Percentiles rank a stretch among this genome's conserved stretches.
phyloP scores from a whole-genome alignment of 2,329 filamentous ascomycete species.

The Aplosporella prunicola region DNA sequence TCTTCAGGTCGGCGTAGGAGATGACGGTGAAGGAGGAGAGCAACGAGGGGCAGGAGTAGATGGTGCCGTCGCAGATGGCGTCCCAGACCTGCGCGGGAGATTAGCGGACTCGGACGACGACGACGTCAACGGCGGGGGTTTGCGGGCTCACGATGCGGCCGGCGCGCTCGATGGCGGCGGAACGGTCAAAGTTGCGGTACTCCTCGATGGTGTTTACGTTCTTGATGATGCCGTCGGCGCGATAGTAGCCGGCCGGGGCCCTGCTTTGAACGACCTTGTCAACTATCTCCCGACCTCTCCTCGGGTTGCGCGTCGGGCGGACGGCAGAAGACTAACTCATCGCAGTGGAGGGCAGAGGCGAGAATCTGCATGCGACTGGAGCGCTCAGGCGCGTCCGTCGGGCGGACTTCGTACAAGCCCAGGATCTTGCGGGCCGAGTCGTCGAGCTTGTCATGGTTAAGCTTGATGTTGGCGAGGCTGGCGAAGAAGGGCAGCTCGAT shows the following conservation, averaged over 20 bases:
- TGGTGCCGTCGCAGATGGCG: constrained; percentile 90
- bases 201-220: constrained; percentile 96
- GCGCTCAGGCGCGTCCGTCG: constrained; percentile 58
- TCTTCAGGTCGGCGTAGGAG: constrained; percentile 92
- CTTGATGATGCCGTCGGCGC: constrained; percentile 86
- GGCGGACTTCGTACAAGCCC: constrained; percentile 79
- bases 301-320: neutral
- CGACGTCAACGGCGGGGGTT: neutral
- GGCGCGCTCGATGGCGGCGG: constrained; percentile 65
- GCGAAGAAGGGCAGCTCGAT: constrained; percentile 95
- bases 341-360: constrained; percentile 72
- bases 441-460: constrained; percentile 94
- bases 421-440: constrained; percentile 81
- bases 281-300: too few species aligned
- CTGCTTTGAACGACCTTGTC: constrained; percentile 8
- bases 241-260: constrained; percentile 57
- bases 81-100: constrained; percentile 76
- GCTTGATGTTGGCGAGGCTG: constrained; percentile 82
- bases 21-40: constrained; percentile 82
- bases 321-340: constrained; percentile 53
- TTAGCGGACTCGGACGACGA: neutral
- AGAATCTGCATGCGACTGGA: constrained; percentile 87
- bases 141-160: constrained; percentile 59
- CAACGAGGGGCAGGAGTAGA: constrained; percentile 88
- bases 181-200: constrained; percentile 76